phyloP scores from a whole-genome alignment of 805 yeast species.

The Schwanniomyces occidentalis region DNA sequence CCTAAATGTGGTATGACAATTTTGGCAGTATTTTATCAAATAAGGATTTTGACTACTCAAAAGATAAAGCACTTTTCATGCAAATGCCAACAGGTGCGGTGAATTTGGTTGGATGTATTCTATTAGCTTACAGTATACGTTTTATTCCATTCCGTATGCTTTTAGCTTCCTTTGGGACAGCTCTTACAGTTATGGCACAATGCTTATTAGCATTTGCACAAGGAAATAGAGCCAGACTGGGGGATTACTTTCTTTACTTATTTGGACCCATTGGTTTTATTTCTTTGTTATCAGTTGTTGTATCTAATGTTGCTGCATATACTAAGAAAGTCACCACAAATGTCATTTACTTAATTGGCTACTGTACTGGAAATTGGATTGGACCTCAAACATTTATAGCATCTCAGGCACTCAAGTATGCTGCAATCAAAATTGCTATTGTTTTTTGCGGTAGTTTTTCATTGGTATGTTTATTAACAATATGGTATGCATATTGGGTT shows the following conservation, averaged over 20 bases:
- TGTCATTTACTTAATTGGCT: constrained; percentile 25
- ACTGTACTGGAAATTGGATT: constrained; percentile 28
- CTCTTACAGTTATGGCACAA: too few relatives aligned
- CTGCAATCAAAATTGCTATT: constrained; percentile 19
- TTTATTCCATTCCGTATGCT: too few relatives aligned
- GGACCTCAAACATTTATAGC: constrained; percentile 28
- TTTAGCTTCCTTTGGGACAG: too few relatives aligned
- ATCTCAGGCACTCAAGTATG: constrained; percentile 25
- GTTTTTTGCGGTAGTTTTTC: constrained; percentile 8
- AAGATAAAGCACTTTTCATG: constrained; percentile 26
- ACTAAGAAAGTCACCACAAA: constrained; percentile 28
- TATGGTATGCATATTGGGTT: constrained; percentile 3
- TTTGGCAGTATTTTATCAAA: constrained; percentile 30
- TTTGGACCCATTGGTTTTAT: constrained; percentile 28
- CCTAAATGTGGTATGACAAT: constrained; percentile 42
- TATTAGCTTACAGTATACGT: constrained; percentile 28
- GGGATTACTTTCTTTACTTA: constrained; percentile 25
- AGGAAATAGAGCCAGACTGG: too few relatives aligned
- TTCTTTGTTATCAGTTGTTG: constrained; percentile 18
- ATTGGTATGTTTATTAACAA: constrained; percentile 3
- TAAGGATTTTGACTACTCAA: constrained; percentile 17
- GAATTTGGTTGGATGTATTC: constrained; percentile 31
- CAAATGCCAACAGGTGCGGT: constrained; percentile 40
- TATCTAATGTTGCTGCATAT: constrained; percentile 26
- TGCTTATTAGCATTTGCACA: too few relatives aligned